Evolutionary conservation across 2,329 filamentous ascomycete species (phyloP), one percentile per base, ranked within the genome.

Genomic region (Ophiognomonia clavigignenti-juglandacearum): DNA sequence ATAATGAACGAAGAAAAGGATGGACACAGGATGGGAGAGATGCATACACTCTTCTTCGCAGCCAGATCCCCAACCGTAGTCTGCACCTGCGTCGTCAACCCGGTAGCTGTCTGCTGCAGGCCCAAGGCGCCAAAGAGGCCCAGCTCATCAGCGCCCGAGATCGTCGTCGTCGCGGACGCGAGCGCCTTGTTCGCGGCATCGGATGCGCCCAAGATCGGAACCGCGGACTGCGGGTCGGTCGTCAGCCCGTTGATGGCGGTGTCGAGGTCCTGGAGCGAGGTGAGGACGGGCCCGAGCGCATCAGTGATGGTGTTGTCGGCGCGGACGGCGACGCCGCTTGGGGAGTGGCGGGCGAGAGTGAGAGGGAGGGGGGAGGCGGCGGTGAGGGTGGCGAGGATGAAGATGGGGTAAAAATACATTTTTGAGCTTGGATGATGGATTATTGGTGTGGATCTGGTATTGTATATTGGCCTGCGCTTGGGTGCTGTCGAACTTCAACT

Each of bases 81-180:
- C 27, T 20, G 10, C 16, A 48, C 45, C 45, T 48, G 45, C 6
- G 45, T 48, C 14, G 45, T 39, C 7, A 48, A 39, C 39, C 43
- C 45, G 22, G 24, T 38, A 4, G 39, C 45, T 24, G 45, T 48
- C 45, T 48, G 45, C 34, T 48, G 45, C 18, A 43, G 39, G 16
- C 66, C 65, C 23, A 67, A 52, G 20, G 64, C 36, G 34, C 39
- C 45, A n/a, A 48, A 13, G 1, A 48, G 34, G 22, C 45, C 34
- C 2, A 43, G 18, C 20, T 27, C n/a, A 29, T 48, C 39, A 18
- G 45, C 45, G 39, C 34, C 31, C 11, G 38, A n/a, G 39, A 48
- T 48, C 45, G 43, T 38, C 34, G 45, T 48, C 5, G 39, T 35
- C 2, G 45, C 45, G 32, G 27, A 26, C 1, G 45, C 31, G 39